phyloP scores from a whole-genome alignment of 78 protist genomes.

The Pirum gemmata region DNA sequence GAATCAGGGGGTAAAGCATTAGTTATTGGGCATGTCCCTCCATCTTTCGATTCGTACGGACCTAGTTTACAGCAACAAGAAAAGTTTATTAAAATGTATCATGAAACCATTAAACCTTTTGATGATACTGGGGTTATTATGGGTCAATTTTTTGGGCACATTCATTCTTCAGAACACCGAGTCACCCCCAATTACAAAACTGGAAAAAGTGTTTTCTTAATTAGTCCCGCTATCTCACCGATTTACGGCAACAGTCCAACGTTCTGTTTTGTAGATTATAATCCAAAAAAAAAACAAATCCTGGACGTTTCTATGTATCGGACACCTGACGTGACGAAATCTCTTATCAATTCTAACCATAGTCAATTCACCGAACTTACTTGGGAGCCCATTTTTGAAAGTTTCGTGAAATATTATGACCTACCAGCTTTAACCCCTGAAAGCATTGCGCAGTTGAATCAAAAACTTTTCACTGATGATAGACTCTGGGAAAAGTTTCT shows the following conservation, averaged over 20 bases:
- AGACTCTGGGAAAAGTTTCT: not conserved
- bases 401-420: not conserved
- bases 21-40: slow-evolving; percentile 37
- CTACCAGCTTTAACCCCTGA: not conserved
- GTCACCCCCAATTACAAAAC: not conserved
- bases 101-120: not conserved
- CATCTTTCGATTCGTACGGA: not conserved
- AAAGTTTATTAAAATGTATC: not conserved
- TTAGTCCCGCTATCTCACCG: slow-evolving; percentile 21
- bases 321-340: too few relatives aligned
- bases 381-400: slow-evolving; percentile 38
- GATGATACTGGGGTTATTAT: not conserved
- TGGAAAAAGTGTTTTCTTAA: not conserved
- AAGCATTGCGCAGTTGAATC: not conserved
- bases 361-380: too few relatives aligned
- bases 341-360: too few relatives aligned
- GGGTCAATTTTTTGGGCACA: slow-evolving; percentile 33
- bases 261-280: not conserved
- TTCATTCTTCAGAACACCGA: slow-evolving; percentile 33
- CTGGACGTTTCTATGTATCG: not conserved
- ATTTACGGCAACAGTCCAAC: slow-evolving; percentile 20
- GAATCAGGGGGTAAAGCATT: not conserved
- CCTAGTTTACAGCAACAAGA: not conserved
- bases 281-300: not conserved
- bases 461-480: not conserved